These are phyloP conservation scores for Boeremia lycopersici DNA, from an alignment of 2,329 filamentous ascomycete species.

Conservation along the genomic window DNA sequence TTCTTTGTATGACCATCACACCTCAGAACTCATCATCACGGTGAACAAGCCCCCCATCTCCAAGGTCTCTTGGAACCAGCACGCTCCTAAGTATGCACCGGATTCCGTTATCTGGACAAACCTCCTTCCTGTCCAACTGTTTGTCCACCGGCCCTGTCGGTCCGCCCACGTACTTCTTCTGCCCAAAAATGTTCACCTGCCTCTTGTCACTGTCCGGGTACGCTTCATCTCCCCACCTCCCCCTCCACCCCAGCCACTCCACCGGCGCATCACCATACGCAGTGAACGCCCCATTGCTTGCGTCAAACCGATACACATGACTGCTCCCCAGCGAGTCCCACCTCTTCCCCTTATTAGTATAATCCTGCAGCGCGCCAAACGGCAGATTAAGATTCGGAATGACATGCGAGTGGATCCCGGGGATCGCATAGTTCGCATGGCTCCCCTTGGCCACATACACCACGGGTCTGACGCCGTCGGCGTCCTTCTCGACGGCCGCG, in stretches of 20 bases:
- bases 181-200: conserved; percentile 53
- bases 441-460: conserved; percentile 65
- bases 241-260: conserved; percentile 62
- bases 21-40: neutral
- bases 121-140: conserved; percentile 59
- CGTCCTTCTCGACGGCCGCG: conserved; percentile 58
- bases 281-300: conserved; percentile 50
- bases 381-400: conserved; percentile 67
- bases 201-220: conserved; percentile 59
- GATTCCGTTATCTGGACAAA: conserved; percentile 61
- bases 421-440: conserved; percentile 68
- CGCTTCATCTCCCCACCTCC: conserved; percentile 67
- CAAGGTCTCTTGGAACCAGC: conserved; percentile 37
- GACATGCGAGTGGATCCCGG: conserved; percentile 66
- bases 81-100: conserved; percentile 54
- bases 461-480: conserved; percentile 62
- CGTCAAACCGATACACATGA: conserved; percentile 63
- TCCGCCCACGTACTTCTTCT: conserved; percentile 60
- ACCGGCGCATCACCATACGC: conserved; percentile 58
- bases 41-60: neutral
- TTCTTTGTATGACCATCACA: neutral
- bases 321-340: conserved; percentile 66
- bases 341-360: conserved; percentile 60
- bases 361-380: conserved; percentile 56
- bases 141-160: conserved; percentile 68